Conservation (phyloP, 2,329 filamentous ascomycete genomes). For the Trichophyton verrucosum region DNA sequence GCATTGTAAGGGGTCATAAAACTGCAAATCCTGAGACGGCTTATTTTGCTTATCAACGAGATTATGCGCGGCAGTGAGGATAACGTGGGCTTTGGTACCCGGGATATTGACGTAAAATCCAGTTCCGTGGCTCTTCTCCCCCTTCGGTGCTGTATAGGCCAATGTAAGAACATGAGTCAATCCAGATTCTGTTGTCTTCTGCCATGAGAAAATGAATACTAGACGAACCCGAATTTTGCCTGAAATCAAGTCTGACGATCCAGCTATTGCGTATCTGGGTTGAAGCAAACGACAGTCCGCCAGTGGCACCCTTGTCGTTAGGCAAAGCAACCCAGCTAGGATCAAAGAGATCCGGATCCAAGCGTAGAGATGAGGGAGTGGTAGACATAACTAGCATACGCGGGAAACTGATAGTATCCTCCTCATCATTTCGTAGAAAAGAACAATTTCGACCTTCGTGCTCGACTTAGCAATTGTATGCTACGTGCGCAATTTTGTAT, state of each 20-base stretch:
- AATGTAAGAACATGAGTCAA: neutral
- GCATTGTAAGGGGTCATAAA: neutral
- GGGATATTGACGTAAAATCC: neutral
- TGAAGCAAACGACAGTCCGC: neutral
- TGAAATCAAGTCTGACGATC: neutral
- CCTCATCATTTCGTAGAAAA: neutral
- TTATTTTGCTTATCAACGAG: neutral
- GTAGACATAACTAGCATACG: neutral
- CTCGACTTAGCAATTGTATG: neutral
- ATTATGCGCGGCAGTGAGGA: neutral
- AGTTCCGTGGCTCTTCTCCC: neutral
- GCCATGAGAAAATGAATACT: neutral
- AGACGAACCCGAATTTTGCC: neutral
- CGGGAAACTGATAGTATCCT: neutral
- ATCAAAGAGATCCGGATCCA: neutral
- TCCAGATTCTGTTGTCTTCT: neutral
- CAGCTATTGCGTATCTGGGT: neutral
- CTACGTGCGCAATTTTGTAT: neutral
- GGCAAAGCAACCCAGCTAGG: neutral
- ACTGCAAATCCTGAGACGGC: neutral
- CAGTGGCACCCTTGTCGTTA: neutral
- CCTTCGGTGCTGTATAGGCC: neutral
- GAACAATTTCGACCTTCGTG: neutral
- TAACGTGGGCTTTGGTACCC: neutral
- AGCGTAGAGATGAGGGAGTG: neutral